Evolutionary conservation across 148 eudicot genomes (phyloP).

Genomic region (Oxyria digyna): DNA sequence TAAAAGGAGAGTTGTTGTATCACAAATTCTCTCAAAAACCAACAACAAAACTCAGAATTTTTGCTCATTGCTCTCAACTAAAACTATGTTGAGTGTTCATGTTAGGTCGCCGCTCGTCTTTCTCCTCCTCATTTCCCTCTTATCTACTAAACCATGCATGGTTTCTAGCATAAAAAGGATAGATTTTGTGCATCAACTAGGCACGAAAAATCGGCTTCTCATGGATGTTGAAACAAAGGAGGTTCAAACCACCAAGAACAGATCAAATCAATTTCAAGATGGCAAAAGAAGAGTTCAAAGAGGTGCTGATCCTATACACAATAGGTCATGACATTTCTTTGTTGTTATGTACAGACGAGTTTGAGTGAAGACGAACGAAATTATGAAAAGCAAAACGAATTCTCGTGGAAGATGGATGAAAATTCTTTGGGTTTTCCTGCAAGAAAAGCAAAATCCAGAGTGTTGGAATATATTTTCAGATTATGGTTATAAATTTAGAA

Average conservation of each 20-base stretch:
- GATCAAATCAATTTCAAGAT: conserved; percentile 15
- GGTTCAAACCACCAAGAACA: conserved; percentile 11
- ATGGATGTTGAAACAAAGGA: conserved; percentile 8
- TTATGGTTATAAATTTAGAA: neutral
- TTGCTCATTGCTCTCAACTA: neutral
- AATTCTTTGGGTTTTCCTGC: neutral
- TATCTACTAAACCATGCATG: conserved; percentile 7
- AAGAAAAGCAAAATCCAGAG: neutral
- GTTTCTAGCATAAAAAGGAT: neutral
- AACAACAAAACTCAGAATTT: neutral
- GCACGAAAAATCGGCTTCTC: conserved; percentile 15
- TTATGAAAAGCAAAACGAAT: neutral
- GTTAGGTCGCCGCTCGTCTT: conserved; percentile 9
- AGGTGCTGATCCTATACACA: conserved; percentile 54
- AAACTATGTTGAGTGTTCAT: neutral
- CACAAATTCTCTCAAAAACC: neutral
- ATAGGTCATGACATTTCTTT: conserved; percentile 19
- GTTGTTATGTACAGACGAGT: neutral
- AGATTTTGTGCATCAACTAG: neutral
- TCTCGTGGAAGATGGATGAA: neutral
- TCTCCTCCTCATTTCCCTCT: conserved; percentile 28
- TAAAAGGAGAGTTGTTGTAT: conserved; percentile 16
- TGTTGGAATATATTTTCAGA: neutral
- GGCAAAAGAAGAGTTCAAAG: conserved; percentile 29
- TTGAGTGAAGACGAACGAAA: neutral